Percentiles rank a stretch among this genome's conserved stretches.
These are phyloP conservation scores for Cercospora sesami DNA, from an alignment of 2,329 filamentous ascomycete genomes.

Conservation along the genomic window DNA sequence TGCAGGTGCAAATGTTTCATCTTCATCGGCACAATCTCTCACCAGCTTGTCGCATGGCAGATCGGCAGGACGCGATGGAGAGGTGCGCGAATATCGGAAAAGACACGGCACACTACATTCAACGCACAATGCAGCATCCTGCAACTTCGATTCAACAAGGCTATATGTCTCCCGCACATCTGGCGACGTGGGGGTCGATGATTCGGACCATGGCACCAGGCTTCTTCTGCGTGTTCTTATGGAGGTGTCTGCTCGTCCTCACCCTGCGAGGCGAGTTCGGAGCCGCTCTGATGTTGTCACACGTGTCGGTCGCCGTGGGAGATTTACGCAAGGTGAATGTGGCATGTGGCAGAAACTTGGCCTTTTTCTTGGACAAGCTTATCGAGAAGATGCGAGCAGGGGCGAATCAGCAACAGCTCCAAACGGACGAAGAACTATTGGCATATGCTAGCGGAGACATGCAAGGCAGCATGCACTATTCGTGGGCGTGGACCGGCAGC, in stretches of 20 bases:
- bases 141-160: slow-evolving; percentile 27
- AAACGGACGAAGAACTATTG: slow-evolving; percentile 81
- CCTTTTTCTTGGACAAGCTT: slow-evolving; percentile 74
- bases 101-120: slow-evolving; percentile 76
- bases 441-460: slow-evolving; percentile 84
- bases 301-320: slow-evolving; percentile 69
- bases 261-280: slow-evolving; percentile 72
- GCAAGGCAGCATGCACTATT: slow-evolving; percentile 72
- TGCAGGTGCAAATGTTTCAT: slow-evolving; percentile 80
- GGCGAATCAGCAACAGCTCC: slow-evolving; percentile 44
- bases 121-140: slow-evolving; percentile 58
- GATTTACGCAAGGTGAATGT: slow-evolving; percentile 70
- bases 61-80: slow-evolving; percentile 71
- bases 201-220: slow-evolving; percentile 69
- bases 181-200: slow-evolving; percentile 54
- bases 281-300: slow-evolving; percentile 70
- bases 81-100: slow-evolving; percentile 72
- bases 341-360: slow-evolving; percentile 76
- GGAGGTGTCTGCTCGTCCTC: slow-evolving; percentile 80
- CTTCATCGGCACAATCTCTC: slow-evolving; percentile 87
- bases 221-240: slow-evolving; percentile 78
- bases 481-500: slow-evolving; percentile 73
- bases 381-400: slow-evolving; percentile 55
- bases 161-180: slow-evolving; percentile 36
- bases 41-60: slow-evolving; percentile 65